Evolutionary conservation across 768 basidiomycete species (phyloP).

Genomic region (Collybia mongolica): DNA sequence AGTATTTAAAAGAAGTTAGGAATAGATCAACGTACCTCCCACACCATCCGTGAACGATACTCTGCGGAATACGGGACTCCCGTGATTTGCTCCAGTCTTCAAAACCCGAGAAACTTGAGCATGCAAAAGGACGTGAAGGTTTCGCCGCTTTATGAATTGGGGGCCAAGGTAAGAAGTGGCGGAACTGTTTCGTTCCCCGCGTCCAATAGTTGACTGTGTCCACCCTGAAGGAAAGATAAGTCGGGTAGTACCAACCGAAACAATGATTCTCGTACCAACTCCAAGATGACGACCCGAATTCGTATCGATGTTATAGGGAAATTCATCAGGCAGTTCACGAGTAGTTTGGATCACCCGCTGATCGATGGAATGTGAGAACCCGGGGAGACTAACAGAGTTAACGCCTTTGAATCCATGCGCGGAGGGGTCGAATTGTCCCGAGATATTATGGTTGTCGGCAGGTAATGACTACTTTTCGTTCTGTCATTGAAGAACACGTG

Average conservation of each 20-base stretch:
- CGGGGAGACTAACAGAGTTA: constrained; percentile 21
- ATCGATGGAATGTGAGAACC: constrained; percentile 18
- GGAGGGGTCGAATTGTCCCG: constrained; percentile 28
- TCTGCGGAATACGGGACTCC: too few species aligned
- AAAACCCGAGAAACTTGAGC: constrained; percentile 11
- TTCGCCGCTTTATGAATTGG: constrained; percentile 12
- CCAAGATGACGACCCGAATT: constrained; percentile 18
- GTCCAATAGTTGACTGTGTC: constrained; percentile 10
- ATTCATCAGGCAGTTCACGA: constrained; percentile 12
- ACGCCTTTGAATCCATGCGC: constrained; percentile 20
- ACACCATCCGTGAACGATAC: too few species aligned
- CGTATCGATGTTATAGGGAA: constrained; percentile 16
- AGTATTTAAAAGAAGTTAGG: too few species aligned
- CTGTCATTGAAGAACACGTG: too few species aligned
- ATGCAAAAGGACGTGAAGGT: constrained; percentile 18
- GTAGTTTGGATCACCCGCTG: constrained; percentile 14
- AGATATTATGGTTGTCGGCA: constrained; percentile 27
- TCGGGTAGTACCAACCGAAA: too few species aligned
- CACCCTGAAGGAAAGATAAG: constrained; percentile 11
- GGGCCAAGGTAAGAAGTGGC: constrained; percentile 19
- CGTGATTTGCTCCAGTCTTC: too few species aligned
- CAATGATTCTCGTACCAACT: too few species aligned
- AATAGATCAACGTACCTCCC: too few species aligned
- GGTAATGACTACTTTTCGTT: constrained; percentile 27
- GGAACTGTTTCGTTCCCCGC: constrained; percentile 14